These are phyloP conservation scores for Limnomonas spitsbergensis DNA, from an alignment of 139 green algal genomes.

Conservation along the genomic window DNA sequence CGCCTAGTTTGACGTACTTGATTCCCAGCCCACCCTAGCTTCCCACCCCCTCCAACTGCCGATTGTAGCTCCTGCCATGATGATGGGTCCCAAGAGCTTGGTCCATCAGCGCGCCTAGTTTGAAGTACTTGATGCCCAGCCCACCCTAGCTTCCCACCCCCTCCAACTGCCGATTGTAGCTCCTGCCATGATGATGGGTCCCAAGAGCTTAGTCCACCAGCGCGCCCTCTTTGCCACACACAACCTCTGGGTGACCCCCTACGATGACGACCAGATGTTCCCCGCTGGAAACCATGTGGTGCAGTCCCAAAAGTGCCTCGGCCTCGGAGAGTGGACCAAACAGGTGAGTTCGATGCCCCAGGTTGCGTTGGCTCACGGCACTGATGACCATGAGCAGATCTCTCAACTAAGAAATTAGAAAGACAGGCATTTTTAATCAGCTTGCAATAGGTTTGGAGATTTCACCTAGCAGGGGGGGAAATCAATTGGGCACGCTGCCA, in stretches of 20 bases:
- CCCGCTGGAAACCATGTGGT: conserved; percentile 68
- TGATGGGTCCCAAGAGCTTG: conserved; percentile 8
- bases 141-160: conserved; percentile 21
- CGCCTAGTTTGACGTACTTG: conserved; percentile 65
- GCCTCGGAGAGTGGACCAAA: conserved; percentile 62
- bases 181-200: conserved; percentile 9
- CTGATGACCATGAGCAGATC: too few relatives aligned
- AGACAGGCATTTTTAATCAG: not conserved
- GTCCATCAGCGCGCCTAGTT: conserved; percentile 41
- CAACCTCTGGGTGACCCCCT: conserved; percentile 66
- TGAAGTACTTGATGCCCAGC: too few relatives aligned
- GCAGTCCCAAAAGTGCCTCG: conserved; percentile 49
- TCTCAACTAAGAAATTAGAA: not conserved
- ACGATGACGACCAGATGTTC: conserved; percentile 56
- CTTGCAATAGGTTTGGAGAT: not conserved
- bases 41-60: too few relatives aligned
- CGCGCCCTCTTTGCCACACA: conserved; percentile 65
- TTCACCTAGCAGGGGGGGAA: too few relatives aligned
- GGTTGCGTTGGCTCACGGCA: too few relatives aligned
- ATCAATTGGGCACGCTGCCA: too few relatives aligned
- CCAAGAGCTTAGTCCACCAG: conserved; percentile 2
- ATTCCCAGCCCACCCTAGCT: too few relatives aligned
- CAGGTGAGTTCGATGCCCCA: conserved; percentile 25
- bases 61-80: conserved; percentile 6
- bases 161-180: not conserved